A percentile compares a stretch with the other conserved stretches of the same genome.
Conservation (phyloP, 2,329 filamentous ascomycete genomes). For the Septoria petroselini region DNA sequence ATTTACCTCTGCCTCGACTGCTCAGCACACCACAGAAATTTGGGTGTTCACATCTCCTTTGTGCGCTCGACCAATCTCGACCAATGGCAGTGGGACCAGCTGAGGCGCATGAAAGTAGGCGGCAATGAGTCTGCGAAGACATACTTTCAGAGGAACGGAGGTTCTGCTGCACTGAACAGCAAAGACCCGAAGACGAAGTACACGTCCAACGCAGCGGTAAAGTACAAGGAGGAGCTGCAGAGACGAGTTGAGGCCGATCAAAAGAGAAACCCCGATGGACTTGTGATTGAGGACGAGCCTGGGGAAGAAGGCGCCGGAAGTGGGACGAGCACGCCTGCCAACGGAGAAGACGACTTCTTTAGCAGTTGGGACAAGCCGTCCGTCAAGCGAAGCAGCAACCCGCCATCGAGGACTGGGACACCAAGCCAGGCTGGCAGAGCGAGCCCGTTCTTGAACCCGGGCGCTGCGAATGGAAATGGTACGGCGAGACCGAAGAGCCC, state of each 20-base stretch:
- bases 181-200: constrained; percentile 98
- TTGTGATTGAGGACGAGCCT: constrained; percentile 75
- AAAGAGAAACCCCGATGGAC: constrained; percentile 80
- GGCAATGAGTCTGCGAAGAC: constrained; percentile 98
- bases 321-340: constrained; percentile 70
- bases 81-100: constrained; percentile 98
- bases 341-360: constrained; percentile 87
- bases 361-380: constrained; percentile 98
- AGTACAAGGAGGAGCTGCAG: constrained; percentile 97
- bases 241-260: constrained; percentile 78
- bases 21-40: constrained; percentile 92
- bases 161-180: constrained; percentile 87
- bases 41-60: constrained; percentile 98
- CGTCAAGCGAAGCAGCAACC: constrained; percentile 93
- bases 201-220: constrained; percentile 83
- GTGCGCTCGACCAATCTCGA: constrained; percentile 97
- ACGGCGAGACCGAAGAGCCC: constrained; percentile 77
- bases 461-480: constrained; percentile 57
- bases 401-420: constrained; percentile 82
- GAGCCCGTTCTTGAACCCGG: constrained; percentile 84
- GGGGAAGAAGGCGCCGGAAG: constrained; percentile 42
- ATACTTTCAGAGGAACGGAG: constrained; percentile 96
- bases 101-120: constrained; percentile 95
- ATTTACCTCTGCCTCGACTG: constrained; percentile 99
- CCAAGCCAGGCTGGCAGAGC: constrained; percentile 71